Base-by-base conservation (phyloP, 352 stramenopile genomes). In the Globisporangium nodosum region DNA sequence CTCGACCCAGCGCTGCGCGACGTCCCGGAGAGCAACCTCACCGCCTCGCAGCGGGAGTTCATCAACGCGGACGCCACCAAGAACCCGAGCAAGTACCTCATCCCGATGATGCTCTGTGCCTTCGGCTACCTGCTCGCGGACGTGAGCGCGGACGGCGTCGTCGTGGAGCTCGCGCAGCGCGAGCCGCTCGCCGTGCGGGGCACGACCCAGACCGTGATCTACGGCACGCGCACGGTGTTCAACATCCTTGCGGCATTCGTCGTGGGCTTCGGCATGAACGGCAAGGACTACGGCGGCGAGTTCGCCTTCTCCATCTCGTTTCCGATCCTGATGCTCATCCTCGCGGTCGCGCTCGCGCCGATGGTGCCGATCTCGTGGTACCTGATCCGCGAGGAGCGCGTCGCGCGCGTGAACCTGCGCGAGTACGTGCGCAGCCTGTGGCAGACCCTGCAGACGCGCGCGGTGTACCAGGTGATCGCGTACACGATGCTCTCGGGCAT, bases 51-150 rank as follows among this genome's bases (percentile, higher is more conserved):
- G 59, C 24, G 49, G 45, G 60, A 63, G 13, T 63, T 80, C 60
- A 81, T 81, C 60, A 50, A 64, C 13, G 21, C 54, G 13, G 61
- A 61, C n/a, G 45, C 49, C 9, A 49, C 45, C 11, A 27, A 30
- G 16, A 47, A 63, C 48, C 45, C 59, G 12, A 60, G 49, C 45
- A 64, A 66, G 48, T 78, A 73, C 62, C 60, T 78, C 18, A 35
- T 78, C 37, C 54, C 69, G 6, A 75, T 88, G 61, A 78, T 84
- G 40, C 18, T 82, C 15, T 76, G 76, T 3, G 76, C 74, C 16
- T 54, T 81, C 20, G 76, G 76, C 12, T 87, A 85, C 52, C 65
- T 86, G 33, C 74, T 84, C 59, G 71, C 76, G 2, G 76, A 85
- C 58, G 72, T 85, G 12, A 72, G 74, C 42, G 63, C 69, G 18